These are phyloP conservation scores for Ruellia speciosa DNA, from an alignment of 305 asterid species.

Conservation along the genomic window DNA sequence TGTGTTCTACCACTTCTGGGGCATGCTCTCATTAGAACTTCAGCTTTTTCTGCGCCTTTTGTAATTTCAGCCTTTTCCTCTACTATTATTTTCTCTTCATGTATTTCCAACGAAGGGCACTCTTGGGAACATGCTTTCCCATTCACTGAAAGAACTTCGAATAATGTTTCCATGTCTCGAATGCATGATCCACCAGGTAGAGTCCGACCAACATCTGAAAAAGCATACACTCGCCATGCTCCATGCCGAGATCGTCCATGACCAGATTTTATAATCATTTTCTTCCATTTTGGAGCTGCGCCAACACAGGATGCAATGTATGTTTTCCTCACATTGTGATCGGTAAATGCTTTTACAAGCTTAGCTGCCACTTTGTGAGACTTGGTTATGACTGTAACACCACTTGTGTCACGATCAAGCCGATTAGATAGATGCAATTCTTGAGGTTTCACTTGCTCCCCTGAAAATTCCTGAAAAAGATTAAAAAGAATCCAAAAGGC, in stretches of 20 bases:
- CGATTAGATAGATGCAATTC: constrained; percentile 80
- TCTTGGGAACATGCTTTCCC: constrained; percentile 32
- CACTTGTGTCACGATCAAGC: constrained; percentile 95
- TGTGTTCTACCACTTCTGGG: constrained; percentile 90
- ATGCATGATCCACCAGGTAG: constrained; percentile 82
- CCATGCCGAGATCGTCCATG: constrained; percentile 87
- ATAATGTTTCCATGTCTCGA: constrained; percentile 71
- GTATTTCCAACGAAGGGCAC: constrained; percentile 23
- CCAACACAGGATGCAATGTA: constrained; percentile 72
- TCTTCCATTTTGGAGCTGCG: constrained; percentile 52
- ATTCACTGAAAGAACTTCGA: constrained; percentile 57
- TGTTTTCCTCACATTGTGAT: constrained; percentile 63
- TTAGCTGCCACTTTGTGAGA: constrained; percentile 81
- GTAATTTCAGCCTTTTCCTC: constrained; percentile 42
- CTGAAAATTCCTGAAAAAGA: constrained; percentile 24
- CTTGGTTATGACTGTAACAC: constrained; percentile 70
- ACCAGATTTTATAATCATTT: constrained; percentile 53
- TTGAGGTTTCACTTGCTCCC: constrained; percentile 25
- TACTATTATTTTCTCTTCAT: constrained; percentile 28
- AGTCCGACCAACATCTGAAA: constrained; percentile 58
- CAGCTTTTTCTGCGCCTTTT: constrained; percentile 38
- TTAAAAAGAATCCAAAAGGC: constrained; percentile 6
- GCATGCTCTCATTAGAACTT: constrained; percentile 60
- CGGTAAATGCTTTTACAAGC: constrained; percentile 79
- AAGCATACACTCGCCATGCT: constrained; percentile 87